Evolutionary conservation across 2,329 filamentous ascomycete species (phyloP), one percentile per base, ranked within the genome.

Genomic region (Stagonosporopsis rhizophila): DNA sequence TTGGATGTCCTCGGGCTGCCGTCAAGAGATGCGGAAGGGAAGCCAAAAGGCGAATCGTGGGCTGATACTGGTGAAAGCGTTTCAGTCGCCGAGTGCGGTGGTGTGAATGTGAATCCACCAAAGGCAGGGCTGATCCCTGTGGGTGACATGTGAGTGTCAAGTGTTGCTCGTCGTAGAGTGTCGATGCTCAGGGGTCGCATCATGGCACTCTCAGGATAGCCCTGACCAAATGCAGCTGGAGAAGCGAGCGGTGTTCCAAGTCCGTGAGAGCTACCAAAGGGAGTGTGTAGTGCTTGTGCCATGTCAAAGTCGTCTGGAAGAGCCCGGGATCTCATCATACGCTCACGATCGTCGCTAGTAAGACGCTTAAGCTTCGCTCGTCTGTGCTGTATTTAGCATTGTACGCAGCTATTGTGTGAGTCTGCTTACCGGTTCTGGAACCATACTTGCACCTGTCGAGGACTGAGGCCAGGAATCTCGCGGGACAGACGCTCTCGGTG

Each of bases 371-470:
- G 75, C 72, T 87, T 87, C 17, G 85, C 85, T 68, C 85, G 77
- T 73, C 85, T 87, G 40, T 28, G 9, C 22, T 3, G 22, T 38
- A 3, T 53, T 74, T 55, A 72, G 67, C 49, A 50, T 42, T 5
- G 19, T 22, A 20, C 17, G 32, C 22, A 50, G 27, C 37, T n/a
- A 1, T 20, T 22, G 38, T 25, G 11, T 37, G 20, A n/a, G 23
- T 27, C 34, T 50, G 71, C 83, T 67, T 84, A 96, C 93, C 93
- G 87, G 78, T 98, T 98, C 77, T 98, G 93, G 78, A 98, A 98
- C 94, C 93, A 98, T 45, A 98, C 93, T 76, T 98, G 93, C 22
- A 98, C 94, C 74, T 98, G 93, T 59, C 93, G 87, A 34, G 93
- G 91, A 68, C 91, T 96, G 44, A 98, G 79, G 0, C 93, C 94